Conservation (phyloP, 768 basidiomycete genomes). For the Leccinum uliginosum region DNA sequence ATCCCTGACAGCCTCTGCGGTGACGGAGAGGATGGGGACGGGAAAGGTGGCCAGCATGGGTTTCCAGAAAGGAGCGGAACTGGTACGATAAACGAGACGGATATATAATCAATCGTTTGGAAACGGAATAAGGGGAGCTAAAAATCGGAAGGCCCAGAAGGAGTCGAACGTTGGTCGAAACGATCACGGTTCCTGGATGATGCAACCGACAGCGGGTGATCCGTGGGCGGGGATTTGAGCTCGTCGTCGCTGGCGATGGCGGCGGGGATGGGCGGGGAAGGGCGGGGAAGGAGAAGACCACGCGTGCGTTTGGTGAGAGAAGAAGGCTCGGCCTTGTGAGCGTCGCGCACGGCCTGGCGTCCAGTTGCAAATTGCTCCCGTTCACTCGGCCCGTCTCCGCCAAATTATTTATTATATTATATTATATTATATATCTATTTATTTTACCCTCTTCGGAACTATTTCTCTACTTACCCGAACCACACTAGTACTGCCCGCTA, state of each 20-base stretch:
- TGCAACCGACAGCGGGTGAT: constrained; percentile 23
- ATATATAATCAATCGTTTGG: constrained; percentile 18
- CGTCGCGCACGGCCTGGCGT: constrained; percentile 10
- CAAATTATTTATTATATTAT: neutral
- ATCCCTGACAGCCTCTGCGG: constrained; percentile 61
- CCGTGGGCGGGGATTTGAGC: constrained; percentile 3
- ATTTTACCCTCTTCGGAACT: constrained; percentile 6
- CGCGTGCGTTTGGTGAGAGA: constrained; percentile 20
- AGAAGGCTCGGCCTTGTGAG: constrained; percentile 18
- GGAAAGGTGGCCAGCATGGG: constrained; percentile 51
- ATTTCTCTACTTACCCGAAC: constrained; percentile 1
- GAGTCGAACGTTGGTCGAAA: constrained; percentile 16
- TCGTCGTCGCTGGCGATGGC: constrained; percentile 13
- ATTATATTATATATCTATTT: neutral
- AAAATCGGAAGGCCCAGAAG: constrained; percentile 13
- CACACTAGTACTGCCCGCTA: no score
- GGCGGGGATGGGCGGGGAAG: neutral
- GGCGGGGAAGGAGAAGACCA: neutral
- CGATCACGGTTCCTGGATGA: constrained; percentile 27
- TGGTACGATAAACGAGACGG: constrained; percentile 10
- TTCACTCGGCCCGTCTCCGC: constrained; percentile 18
- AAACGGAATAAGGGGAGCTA: constrained; percentile 13
- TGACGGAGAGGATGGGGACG: constrained; percentile 62
- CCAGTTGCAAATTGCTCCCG: constrained; percentile 22
- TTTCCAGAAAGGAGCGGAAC: constrained; percentile 11